phyloP scores from a whole-genome alignment of 148 eudicot genomes.

The Silene uniflora region DNA sequence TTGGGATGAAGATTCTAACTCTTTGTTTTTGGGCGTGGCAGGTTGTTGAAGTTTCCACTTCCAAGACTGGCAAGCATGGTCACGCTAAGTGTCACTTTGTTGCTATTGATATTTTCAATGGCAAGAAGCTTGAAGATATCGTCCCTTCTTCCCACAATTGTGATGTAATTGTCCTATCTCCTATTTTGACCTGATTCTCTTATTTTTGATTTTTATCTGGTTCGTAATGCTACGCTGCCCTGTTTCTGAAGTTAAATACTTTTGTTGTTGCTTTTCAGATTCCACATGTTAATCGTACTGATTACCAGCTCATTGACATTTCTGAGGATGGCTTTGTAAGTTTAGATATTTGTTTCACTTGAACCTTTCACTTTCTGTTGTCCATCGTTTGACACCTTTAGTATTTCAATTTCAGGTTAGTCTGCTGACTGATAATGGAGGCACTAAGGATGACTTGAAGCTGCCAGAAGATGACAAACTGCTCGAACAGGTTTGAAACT shows the following conservation, averaged over 20 bases:
- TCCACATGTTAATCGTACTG: constrained; percentile 69
- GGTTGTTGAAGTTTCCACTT: constrained; percentile 90
- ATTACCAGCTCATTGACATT: constrained; percentile 74
- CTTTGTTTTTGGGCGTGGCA: constrained; percentile 9
- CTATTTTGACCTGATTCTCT: background rate
- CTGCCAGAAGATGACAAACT: constrained; percentile 72
- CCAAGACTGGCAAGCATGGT: constrained; percentile 88
- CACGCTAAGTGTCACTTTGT: constrained; percentile 83
- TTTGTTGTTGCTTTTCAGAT: constrained; percentile 34
- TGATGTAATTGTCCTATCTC: constrained; percentile 42
- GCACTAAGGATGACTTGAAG: constrained; percentile 81
- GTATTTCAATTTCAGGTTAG: constrained; percentile 43
- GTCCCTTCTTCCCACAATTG: constrained; percentile 80
- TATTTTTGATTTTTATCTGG: background rate
- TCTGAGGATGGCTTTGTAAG: constrained; percentile 74
- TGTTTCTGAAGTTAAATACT: background rate
- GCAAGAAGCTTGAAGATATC: constrained; percentile 76
- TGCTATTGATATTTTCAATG: constrained; percentile 72
- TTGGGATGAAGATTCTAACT: background rate
- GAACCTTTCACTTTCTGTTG: background rate
- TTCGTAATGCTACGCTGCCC: background rate
- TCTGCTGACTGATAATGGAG: constrained; percentile 70
- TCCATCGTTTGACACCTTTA: background rate
- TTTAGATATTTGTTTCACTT: background rate
- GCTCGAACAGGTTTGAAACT: constrained; percentile 49